Evolutionary conservation across 225 moss, liverwort and hornwort genomes (phyloP).

Genomic region (Thuidium tamariscinum): DNA sequence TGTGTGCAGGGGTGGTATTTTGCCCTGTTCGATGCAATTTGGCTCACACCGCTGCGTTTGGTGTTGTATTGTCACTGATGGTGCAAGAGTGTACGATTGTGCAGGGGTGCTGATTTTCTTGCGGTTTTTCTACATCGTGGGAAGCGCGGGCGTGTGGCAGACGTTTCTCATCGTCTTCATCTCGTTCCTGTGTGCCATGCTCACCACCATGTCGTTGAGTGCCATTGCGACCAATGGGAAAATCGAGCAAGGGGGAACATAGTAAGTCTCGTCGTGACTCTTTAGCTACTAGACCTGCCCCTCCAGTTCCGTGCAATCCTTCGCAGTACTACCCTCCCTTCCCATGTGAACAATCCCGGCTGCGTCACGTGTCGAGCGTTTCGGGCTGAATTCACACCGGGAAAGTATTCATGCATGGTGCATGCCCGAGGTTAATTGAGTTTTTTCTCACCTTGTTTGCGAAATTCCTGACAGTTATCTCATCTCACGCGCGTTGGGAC

Average conservation of each 20-base stretch:
- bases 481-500: slow-evolving; percentile 87
- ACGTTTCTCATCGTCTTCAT: slow-evolving; percentile 67
- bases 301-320: background rate
- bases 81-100: background rate
- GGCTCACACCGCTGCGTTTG: background rate
- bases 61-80: background rate
- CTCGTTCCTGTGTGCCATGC: slow-evolving; percentile 79
- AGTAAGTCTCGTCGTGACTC: slow-evolving; percentile 39
- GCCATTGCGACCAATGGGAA: slow-evolving; percentile 95
- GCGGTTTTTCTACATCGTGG: slow-evolving; percentile 92
- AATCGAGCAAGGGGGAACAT: slow-evolving; percentile 95
- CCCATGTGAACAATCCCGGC: background rate
- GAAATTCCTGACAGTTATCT: slow-evolving; percentile 50
- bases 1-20: background rate
- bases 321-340: background rate
- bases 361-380: slow-evolving; percentile 7
- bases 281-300: background rate
- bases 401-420: background rate
- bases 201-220: slow-evolving; percentile 87
- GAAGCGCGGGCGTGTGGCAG: slow-evolving; percentile 94
- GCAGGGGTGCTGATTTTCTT: slow-evolving; percentile 93
- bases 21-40: background rate
- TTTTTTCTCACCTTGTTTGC: background rate
- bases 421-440: background rate
- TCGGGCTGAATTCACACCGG: background rate